Percentiles rank a stretch among this genome's conserved stretches.
Evolutionary conservation across 768 basidiomycete genomes (phyloP).

Genomic region (Rhizopogon salebrosus): DNA sequence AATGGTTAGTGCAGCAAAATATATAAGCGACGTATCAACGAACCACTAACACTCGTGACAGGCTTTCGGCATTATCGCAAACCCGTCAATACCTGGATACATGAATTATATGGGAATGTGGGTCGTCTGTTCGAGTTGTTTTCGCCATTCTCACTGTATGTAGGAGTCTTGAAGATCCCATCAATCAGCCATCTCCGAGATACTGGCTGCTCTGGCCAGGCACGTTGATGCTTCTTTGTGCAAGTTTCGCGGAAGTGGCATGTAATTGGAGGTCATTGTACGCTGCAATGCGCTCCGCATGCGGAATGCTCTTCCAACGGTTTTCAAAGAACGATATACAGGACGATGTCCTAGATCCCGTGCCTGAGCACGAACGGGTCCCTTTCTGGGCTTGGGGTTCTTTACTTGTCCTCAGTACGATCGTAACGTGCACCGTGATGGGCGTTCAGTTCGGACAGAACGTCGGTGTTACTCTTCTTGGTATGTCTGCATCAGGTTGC

Average conservation of each 20-base stretch:
- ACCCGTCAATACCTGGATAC: constrained; percentile 3
- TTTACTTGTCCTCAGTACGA: constrained; percentile 40
- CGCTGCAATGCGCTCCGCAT: background rate
- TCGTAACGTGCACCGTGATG: constrained; percentile 48
- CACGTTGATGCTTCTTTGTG: constrained; percentile 46
- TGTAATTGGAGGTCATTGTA: constrained; percentile 6
- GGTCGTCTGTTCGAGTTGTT: background rate
- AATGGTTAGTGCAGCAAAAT: background rate
- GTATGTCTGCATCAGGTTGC: background rate
- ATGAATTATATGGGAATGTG: constrained; percentile 8
- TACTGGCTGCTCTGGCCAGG: constrained; percentile 41
- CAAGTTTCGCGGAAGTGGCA: constrained; percentile 16
- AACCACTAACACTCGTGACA: background rate
- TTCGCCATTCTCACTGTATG: background rate
- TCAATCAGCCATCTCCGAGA: constrained; percentile 42
- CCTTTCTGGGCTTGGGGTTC: constrained; percentile 47
- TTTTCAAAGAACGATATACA: constrained; percentile 6
- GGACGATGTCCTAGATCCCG: constrained; percentile 44
- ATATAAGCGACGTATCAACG: background rate
- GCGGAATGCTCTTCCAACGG: background rate
- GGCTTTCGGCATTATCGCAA: constrained; percentile 1
- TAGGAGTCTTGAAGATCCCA: constrained; percentile 36
- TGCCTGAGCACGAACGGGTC: constrained; percentile 50
- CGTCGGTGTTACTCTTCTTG: constrained; percentile 22
- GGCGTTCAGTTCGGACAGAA: constrained; percentile 50